phyloP scores from a whole-genome alignment of 1,284 basidiomycete species.

The Phaffia rhodozyma region DNA sequence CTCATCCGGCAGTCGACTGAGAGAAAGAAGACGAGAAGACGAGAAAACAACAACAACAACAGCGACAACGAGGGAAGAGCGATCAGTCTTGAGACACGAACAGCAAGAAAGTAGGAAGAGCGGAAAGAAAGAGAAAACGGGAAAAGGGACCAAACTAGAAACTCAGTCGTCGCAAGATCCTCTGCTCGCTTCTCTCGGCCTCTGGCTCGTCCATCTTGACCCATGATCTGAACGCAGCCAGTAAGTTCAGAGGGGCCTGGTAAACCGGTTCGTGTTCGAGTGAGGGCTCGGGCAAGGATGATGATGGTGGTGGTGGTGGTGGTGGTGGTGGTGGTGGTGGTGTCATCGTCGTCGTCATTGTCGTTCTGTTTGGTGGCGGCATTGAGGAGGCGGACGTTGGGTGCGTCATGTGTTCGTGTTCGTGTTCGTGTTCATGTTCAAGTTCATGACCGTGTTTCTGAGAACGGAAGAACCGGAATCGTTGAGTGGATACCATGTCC shows the following conservation, averaged over 20 bases:
- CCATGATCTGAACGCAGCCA: not conserved
- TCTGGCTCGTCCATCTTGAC: not conserved
- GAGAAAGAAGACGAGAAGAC: not conserved
- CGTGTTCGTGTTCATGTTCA: too few species aligned
- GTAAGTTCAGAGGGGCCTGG: not conserved
- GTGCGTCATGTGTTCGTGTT: too few species aligned
- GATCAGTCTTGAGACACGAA: not conserved
- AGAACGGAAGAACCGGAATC: too few species aligned
- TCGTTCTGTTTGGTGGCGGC: too few species aligned
- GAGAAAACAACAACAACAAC: not conserved
- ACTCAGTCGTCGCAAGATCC: slow-evolving; percentile 5
- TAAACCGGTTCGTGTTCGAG: too few species aligned
- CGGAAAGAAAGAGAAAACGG: not conserved
- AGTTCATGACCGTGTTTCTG: too few species aligned
- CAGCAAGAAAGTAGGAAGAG: not conserved
- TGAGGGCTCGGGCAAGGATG: too few species aligned
- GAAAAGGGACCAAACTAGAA: not conserved
- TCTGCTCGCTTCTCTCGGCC: slow-evolving; percentile 1
- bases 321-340: too few species aligned
- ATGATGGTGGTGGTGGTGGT: too few species aligned
- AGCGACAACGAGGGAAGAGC: not conserved
- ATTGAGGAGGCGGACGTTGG: too few species aligned
- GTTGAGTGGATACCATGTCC: too few species aligned
- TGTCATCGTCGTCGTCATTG: too few species aligned
- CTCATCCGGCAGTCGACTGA: slow-evolving; percentile 11